Conservation (phyloP, 2,329 filamentous ascomycete genomes). For the Dothideomycetes sp. region DNA sequence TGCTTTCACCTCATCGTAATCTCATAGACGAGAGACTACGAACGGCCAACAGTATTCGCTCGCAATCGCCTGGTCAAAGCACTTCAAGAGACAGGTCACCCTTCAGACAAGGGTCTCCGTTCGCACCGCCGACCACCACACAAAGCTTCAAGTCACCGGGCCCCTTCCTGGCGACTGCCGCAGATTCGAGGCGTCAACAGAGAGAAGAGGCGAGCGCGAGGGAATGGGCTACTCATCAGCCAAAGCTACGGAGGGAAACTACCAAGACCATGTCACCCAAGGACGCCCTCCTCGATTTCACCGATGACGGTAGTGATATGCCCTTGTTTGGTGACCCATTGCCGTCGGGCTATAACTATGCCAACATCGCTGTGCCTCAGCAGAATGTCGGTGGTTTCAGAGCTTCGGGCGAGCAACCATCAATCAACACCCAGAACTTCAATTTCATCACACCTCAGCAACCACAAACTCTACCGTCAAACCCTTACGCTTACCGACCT, state of each 20-base stretch:
- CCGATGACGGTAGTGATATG: slow-evolving; percentile 59
- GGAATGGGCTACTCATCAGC: slow-evolving; percentile 25
- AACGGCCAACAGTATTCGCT: slow-evolving; percentile 64
- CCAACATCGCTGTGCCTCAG: slow-evolving; percentile 20
- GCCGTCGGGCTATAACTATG: slow-evolving; percentile 32
- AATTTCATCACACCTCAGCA: slow-evolving; percentile 19
- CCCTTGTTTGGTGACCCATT: slow-evolving; percentile 27
- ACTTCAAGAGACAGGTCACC: slow-evolving; percentile 64
- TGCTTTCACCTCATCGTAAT: slow-evolving; percentile 44
- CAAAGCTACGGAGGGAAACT: slow-evolving; percentile 28
- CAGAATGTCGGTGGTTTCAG: slow-evolving; percentile 16
- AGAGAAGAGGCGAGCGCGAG: slow-evolving; percentile 52
- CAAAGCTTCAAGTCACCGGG: slow-evolving; percentile 32
- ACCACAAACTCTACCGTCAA: slow-evolving; percentile 22
- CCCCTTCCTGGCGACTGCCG: slow-evolving; percentile 43
- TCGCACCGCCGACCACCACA: slow-evolving; percentile 30
- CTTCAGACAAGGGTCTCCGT: slow-evolving; percentile 58
- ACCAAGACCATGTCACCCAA: slow-evolving; percentile 88
- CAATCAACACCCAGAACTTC: slow-evolving; percentile 29
- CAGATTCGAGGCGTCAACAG: slow-evolving; percentile 51
- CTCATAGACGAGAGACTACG: slow-evolving; percentile 69
- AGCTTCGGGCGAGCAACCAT: slow-evolving; percentile 18
- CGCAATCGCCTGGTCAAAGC: slow-evolving; percentile 44
- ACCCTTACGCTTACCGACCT: slow-evolving; percentile 27
- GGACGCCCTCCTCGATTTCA: slow-evolving; percentile 78